phyloP scores from a whole-genome alignment of 345 rosid genomes.

The Pugionium cornutum region DNA sequence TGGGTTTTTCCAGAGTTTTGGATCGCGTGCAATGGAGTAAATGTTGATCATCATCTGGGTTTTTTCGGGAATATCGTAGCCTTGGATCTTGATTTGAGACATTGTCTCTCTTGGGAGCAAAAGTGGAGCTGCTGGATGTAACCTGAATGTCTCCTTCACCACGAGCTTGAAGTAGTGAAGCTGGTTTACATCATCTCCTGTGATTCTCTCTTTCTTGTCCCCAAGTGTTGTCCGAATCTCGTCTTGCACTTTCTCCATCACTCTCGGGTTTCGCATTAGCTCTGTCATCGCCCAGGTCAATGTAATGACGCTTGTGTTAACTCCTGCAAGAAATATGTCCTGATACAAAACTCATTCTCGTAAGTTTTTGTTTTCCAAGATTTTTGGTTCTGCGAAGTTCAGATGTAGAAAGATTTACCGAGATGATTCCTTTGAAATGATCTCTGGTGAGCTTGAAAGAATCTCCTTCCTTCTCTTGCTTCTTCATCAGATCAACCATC shows the following conservation, averaged over 20 bases:
- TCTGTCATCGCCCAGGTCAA: constrained; percentile 68
- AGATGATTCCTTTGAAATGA: constrained; percentile 39
- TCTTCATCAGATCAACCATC: constrained; percentile 29
- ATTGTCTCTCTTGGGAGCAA: constrained; percentile 49
- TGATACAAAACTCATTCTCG: constrained; percentile 4
- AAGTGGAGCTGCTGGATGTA: constrained; percentile 66
- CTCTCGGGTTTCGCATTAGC: constrained; percentile 57
- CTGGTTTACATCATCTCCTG: constrained; percentile 50
- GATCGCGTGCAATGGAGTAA: constrained; percentile 56
- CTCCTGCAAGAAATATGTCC: constrained; percentile 67
- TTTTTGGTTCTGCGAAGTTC: not conserved
- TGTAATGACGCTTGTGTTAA: constrained; percentile 56
- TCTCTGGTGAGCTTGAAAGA: constrained; percentile 28
- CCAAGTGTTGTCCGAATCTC: constrained; percentile 60
- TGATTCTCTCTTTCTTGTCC: constrained; percentile 40
- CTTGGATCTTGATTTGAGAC: constrained; percentile 44
- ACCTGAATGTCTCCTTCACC: constrained; percentile 59
- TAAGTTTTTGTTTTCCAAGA: too few relatives aligned
- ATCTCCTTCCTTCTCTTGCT: constrained; percentile 29
- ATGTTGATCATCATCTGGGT: constrained; percentile 50
- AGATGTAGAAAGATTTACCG: constrained; percentile 24
- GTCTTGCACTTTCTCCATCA: constrained; percentile 56
- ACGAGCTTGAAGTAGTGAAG: constrained; percentile 66
- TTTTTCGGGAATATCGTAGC: constrained; percentile 49
- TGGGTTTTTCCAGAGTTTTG: constrained; percentile 49